These are phyloP conservation scores for Salvia miltiorrhiza DNA, from an alignment of 257 asterid species.

Conservation along the genomic window DNA sequence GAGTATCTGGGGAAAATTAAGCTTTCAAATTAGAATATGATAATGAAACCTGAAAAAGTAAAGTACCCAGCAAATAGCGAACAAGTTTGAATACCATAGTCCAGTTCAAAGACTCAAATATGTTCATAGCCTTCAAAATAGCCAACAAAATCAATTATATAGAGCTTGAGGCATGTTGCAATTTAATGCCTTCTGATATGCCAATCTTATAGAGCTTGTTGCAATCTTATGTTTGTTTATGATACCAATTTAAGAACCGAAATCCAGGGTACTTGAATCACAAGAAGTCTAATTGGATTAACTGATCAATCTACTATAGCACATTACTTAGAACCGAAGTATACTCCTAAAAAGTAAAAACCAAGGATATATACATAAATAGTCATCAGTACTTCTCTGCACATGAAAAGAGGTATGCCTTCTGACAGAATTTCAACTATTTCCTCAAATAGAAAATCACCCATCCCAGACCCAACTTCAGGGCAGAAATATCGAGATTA, in stretches of 20 bases:
- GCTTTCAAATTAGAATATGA: slow-evolving; percentile 19
- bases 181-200: neutral
- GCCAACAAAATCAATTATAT: neutral
- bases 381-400: neutral
- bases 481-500: neutral
- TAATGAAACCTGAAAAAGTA: slow-evolving; percentile 7
- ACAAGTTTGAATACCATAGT: neutral
- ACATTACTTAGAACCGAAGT: neutral
- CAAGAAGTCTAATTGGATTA: neutral
- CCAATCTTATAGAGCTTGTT: slow-evolving; percentile 1
- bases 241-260: neutral
- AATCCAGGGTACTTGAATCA: neutral
- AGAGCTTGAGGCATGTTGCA: neutral
- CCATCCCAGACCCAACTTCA: neutral
- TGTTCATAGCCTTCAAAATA: neutral
- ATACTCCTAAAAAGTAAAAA: neutral
- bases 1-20: slow-evolving; percentile 55
- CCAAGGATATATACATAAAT: neutral
- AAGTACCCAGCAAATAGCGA: neutral
- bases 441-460: neutral
- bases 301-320: neutral
- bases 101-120: slow-evolving; percentile 4
- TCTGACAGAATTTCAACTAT: neutral
- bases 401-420: slow-evolving; percentile 6
- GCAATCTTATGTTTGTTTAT: slow-evolving; percentile 1